These are phyloP conservation scores for Carex myosuroides DNA, from an alignment of 176 grass and related monocot genomes.

Conservation along the genomic window DNA sequence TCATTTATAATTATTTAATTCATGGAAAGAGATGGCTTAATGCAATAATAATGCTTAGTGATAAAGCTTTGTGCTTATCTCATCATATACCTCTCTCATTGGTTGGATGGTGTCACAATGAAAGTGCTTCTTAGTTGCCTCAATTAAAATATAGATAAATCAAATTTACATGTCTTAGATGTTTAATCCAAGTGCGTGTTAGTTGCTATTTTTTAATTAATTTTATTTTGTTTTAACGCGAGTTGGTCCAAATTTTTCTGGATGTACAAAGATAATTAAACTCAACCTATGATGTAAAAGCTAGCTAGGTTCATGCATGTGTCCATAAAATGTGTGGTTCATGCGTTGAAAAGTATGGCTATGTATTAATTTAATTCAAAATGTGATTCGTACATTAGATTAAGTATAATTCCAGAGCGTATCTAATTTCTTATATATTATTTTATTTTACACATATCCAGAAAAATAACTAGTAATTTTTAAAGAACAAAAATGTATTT, in stretches of 20 bases:
- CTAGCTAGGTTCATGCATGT: neutral
- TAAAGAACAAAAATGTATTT: too few relatives aligned
- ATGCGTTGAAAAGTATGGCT: neutral
- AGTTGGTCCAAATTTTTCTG: neutral
- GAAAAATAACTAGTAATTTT: too few relatives aligned
- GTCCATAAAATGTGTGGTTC: neutral
- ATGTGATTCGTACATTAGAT: neutral
- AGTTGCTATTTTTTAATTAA: neutral
- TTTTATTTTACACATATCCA: neutral
- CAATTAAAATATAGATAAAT: neutral
- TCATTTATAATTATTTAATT: neutral
- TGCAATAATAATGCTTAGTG: neutral
- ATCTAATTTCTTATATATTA: neutral
- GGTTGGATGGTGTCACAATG: neutral
- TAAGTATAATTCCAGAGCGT: neutral
- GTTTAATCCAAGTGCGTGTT: neutral
- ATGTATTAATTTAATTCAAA: neutral
- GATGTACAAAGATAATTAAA: neutral
- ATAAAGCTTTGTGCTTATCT: neutral
- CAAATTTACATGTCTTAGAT: neutral
- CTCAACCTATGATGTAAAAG: neutral
- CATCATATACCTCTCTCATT: neutral
- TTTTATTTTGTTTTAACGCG: neutral
- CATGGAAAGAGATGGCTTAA: neutral
- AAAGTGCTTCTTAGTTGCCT: conserved; percentile 1